Percentiles rank a stretch among this genome's conserved stretches.
Conservation (phyloP, 2,329 filamentous ascomycete genomes). For the Westerdykella aurantiaca region DNA sequence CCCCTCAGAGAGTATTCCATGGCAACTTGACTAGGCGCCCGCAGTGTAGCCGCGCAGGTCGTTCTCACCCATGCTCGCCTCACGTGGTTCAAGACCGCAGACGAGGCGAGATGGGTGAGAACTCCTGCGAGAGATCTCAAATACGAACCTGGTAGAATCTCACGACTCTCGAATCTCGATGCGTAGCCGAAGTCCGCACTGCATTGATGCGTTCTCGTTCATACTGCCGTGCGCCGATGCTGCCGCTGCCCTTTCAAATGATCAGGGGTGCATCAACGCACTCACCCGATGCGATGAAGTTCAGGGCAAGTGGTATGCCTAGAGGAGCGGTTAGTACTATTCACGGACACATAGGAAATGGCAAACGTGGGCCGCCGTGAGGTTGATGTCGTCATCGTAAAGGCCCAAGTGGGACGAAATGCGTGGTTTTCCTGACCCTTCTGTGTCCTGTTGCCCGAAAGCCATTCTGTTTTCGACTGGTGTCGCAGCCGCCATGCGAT, state of each 20-base stretch:
- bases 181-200: slow-evolving; percentile 3
- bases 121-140: slow-evolving; percentile 34
- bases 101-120: slow-evolving; percentile 9
- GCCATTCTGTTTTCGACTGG: slow-evolving; percentile 65
- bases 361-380: too few species aligned
- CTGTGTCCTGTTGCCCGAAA: slow-evolving; percentile 74
- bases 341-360: too few species aligned
- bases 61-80: slow-evolving; percentile 9
- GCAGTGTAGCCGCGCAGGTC: slow-evolving; percentile 64
- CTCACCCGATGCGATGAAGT: slow-evolving; percentile 91
- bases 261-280: slow-evolving; percentile 41
- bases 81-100: neutral
- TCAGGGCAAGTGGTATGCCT: slow-evolving; percentile 77
- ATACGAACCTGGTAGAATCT: slow-evolving; percentile 35
- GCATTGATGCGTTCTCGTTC: slow-evolving; percentile 1
- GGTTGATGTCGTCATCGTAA: too few species aligned
- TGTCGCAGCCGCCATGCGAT: slow-evolving; percentile 53
- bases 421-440: slow-evolving; percentile 57
- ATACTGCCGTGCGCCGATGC: slow-evolving; percentile 46
- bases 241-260: slow-evolving; percentile 53
- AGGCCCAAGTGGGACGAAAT: too few species aligned
- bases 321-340: slow-evolving; percentile 20
- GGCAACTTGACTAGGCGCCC: slow-evolving; percentile 60
- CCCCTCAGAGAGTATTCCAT: slow-evolving; percentile 4
- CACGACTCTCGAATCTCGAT: slow-evolving; percentile 13